A percentile compares a stretch with the other conserved stretches of the same genome.
These are phyloP conservation scores for Malassezia nana DNA, from an alignment of 1,284 basidiomycete species.

Conservation along the genomic window DNA sequence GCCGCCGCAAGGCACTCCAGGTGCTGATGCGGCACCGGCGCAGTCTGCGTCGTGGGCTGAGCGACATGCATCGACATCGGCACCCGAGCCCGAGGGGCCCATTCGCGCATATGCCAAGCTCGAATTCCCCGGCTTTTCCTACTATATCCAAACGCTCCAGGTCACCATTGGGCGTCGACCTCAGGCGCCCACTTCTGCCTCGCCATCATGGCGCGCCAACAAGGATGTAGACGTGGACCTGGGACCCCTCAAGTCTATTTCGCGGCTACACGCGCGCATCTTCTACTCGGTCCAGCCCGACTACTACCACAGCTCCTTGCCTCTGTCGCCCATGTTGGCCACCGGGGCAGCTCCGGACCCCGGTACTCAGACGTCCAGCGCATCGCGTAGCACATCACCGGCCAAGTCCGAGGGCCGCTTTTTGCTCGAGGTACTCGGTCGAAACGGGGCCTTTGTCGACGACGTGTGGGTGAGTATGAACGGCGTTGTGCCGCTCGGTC, in stretches of 20 bases:
- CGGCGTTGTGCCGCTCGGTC: constrained; percentile 58
- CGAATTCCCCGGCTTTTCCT: constrained; percentile 79
- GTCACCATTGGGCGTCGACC: constrained; percentile 60
- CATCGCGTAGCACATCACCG: background rate
- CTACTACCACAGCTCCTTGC: background rate
- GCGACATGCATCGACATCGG: background rate
- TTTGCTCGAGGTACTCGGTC: constrained; percentile 79
- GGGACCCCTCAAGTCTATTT: constrained; percentile 91
- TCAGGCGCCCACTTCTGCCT: constrained; percentile 16
- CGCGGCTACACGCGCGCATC: constrained; percentile 86
- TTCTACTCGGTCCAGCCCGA: constrained; percentile 51
- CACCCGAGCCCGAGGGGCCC: constrained; percentile 22
- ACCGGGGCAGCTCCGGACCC: background rate
- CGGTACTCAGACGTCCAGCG: background rate
- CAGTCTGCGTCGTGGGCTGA: constrained; percentile 1
- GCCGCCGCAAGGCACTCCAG: no score
- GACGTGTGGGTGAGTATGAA: constrained; percentile 85
- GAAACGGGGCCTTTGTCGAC: constrained; percentile 96
- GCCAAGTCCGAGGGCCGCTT: constrained; percentile 59
- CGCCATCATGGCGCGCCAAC: constrained; percentile 1
- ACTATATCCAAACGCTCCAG: constrained; percentile 69
- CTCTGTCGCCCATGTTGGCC: constrained; percentile 1
- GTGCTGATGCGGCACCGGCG: no score
- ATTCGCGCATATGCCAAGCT: constrained; percentile 87
- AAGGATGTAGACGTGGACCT: constrained; percentile 71